These are phyloP conservation scores for Tetradesmus lagerheimii DNA, from an alignment of 139 green algal genomes.

Conservation along the genomic window DNA sequence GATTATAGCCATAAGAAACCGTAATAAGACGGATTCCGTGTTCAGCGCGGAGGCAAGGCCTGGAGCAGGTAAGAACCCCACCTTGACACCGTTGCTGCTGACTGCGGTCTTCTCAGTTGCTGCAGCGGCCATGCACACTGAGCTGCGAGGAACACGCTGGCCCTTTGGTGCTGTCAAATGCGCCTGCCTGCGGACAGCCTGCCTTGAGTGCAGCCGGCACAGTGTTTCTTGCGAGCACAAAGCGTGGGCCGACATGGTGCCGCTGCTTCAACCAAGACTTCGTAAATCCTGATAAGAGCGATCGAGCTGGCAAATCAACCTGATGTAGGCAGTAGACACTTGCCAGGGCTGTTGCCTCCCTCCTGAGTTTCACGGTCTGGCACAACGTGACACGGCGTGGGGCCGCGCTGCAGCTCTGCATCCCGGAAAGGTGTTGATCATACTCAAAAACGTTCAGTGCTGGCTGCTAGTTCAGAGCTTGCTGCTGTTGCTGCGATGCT, in stretches of 20 bases:
- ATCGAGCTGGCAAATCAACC: neutral
- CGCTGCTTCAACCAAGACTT: neutral
- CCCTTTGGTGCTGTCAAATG: constrained; percentile 20
- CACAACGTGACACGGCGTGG: neutral
- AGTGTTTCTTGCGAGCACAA: neutral
- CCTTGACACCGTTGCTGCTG: constrained; percentile 44
- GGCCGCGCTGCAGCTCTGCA: neutral
- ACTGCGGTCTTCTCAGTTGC: constrained; percentile 1
- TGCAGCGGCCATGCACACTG: constrained; percentile 24
- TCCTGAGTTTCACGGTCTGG: neutral
- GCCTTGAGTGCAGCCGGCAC: constrained; percentile 14
- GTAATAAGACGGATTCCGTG: neutral
- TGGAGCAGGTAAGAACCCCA: constrained; percentile 14
- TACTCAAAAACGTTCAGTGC: neutral
- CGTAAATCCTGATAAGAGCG: neutral
- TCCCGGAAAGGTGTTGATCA: too few species aligned
- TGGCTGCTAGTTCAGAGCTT: neutral
- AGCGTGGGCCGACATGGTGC: constrained; percentile 4
- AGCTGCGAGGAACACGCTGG: neutral
- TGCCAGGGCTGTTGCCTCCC: neutral
- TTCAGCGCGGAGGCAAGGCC: neutral
- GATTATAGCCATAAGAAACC: neutral
- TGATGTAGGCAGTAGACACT: neutral
- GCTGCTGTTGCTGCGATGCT: neutral
- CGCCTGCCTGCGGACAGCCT: neutral